These are phyloP conservation scores for Eucalyptus fibrosa DNA, from an alignment of 345 rosid species.

Conservation along the genomic window DNA sequence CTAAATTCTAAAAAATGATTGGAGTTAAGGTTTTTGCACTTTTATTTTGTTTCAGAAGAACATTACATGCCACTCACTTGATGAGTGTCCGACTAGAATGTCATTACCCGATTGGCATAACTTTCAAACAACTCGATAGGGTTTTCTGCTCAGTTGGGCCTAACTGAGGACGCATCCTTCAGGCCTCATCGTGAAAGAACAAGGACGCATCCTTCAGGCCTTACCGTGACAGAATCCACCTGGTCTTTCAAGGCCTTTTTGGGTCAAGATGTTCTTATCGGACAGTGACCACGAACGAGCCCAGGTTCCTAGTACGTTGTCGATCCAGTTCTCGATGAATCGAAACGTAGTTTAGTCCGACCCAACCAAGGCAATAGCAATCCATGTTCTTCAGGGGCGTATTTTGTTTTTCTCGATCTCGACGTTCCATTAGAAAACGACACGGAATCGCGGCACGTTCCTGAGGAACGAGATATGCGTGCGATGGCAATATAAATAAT, in stretches of 20 bases:
- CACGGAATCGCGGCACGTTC: neutral
- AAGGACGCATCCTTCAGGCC: neutral
- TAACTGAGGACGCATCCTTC: neutral
- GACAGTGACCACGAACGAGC: neutral
- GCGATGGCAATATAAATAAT: neutral
- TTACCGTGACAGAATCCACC: neutral
- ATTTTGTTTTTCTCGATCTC: neutral
- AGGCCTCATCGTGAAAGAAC: neutral
- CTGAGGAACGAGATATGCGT: neutral
- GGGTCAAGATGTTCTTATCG: neutral
- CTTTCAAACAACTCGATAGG: neutral
- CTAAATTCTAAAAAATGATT: neutral
- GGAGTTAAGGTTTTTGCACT: neutral
- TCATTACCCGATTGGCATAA: neutral
- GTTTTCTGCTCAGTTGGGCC: neutral
- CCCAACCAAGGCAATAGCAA: neutral
- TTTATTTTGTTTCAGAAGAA: neutral
- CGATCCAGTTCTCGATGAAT: neutral
- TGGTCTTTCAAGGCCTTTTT: neutral
- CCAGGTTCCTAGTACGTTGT: neutral
- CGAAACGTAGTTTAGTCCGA: neutral
- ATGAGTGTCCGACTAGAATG: neutral
- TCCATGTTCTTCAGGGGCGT: neutral
- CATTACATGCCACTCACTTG: neutral
- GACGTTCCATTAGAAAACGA: neutral